Evolutionary conservation across 306 rosid species (phyloP).

Genomic region (Castanea sativa): DNA sequence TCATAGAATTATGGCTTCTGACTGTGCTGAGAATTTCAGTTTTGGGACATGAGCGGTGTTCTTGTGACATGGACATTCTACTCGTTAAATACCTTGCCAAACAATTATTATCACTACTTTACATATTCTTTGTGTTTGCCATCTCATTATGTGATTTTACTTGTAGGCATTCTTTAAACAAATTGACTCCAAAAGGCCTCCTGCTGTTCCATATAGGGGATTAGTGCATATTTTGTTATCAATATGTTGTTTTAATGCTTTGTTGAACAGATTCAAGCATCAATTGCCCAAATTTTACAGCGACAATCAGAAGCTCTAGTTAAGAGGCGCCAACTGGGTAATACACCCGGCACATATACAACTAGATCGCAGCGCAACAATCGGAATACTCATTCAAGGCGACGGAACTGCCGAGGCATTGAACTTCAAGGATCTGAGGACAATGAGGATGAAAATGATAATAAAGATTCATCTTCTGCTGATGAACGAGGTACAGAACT

Average conservation of each 20-base stretch:
- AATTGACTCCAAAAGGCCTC: not conserved
- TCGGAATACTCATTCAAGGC: constrained; percentile 54
- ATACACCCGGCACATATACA: constrained; percentile 43
- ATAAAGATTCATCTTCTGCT: constrained; percentile 64
- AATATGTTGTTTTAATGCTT: constrained; percentile 16
- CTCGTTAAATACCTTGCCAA: not conserved
- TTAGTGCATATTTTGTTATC: not conserved
- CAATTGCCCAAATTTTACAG: constrained; percentile 70
- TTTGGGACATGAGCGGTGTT: not conserved
- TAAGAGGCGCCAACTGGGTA: constrained; percentile 61
- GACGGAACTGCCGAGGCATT: constrained; percentile 48
- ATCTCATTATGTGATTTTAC: not conserved
- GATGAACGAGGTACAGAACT: constrained; percentile 62
- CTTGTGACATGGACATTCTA: not conserved
- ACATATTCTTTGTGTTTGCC: not conserved
- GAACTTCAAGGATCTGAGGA: constrained; percentile 75
- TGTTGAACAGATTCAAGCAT: constrained; percentile 47
- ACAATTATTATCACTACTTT: not conserved
- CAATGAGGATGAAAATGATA: constrained; percentile 68
- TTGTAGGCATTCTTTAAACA: not conserved
- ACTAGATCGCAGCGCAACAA: constrained; percentile 69
- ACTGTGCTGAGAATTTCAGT: not conserved
- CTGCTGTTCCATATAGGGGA: not conserved
- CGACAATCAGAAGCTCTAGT: constrained; percentile 88
- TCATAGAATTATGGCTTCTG: not conserved